Conservation (phyloP, 805 yeast genomes). For the Metschnikowia continentalis region DNA sequence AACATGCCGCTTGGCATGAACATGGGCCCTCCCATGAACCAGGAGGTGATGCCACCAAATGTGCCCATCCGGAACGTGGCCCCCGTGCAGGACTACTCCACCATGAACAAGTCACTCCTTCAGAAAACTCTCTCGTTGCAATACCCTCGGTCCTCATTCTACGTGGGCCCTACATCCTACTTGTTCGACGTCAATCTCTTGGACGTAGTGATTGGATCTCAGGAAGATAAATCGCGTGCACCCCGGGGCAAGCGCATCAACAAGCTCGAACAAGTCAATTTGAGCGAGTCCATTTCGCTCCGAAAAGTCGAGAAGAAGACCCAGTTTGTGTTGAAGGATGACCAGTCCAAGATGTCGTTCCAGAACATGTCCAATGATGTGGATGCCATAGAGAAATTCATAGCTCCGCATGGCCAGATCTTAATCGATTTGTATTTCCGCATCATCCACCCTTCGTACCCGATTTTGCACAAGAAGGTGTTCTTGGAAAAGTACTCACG, state of each 20-base stretch:
- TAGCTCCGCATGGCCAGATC: conserved; percentile 89
- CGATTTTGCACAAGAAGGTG: conserved; percentile 85
- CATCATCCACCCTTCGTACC: conserved; percentile 86
- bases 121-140: conserved; percentile 72
- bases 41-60: conserved; percentile 32
- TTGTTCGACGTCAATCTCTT: conserved; percentile 71
- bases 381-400: conserved; percentile 77
- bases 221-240: conserved; percentile 15
- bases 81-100: conserved; percentile 66
- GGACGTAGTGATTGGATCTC: conserved; percentile 49
- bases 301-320: conserved; percentile 75
- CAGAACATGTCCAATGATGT: conserved; percentile 69
- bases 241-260: conserved; percentile 21
- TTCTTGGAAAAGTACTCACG: conserved; percentile 87
- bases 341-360: conserved; percentile 66
- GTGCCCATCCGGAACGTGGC: conserved; percentile 48
- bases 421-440: conserved; percentile 77
- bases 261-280: conserved; percentile 75
- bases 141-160: conserved; percentile 85
- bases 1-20: conserved; percentile 3
- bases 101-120: conserved; percentile 57
- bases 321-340: conserved; percentile 77
- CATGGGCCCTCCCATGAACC: conserved; percentile 11
- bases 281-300: conserved; percentile 60
- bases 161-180: conserved; percentile 79